These are phyloP conservation scores for Trichoderma breve DNA, from an alignment of 2,329 filamentous ascomycete genomes.

Conservation along the genomic window DNA sequence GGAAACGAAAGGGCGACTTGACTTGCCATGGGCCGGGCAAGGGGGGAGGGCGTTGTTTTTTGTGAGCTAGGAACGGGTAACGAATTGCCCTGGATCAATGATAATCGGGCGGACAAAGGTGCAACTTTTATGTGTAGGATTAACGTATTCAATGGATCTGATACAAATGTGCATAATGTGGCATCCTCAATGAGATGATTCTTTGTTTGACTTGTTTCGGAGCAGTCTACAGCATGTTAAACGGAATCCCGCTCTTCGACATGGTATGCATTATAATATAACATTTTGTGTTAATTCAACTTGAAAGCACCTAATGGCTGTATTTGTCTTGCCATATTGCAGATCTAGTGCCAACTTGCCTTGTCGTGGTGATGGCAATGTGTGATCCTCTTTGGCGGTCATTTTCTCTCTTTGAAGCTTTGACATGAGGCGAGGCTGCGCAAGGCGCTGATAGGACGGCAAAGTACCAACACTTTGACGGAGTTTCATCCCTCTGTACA, in stretches of 20 bases:
- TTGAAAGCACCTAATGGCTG: no score
- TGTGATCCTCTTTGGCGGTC: neutral
- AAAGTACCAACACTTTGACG: neutral
- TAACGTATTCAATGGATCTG: slow-evolving; percentile 2
- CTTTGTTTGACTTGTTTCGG: neutral
- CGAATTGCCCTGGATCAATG: slow-evolving; percentile 1
- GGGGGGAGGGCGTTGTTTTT: slow-evolving; percentile 2
- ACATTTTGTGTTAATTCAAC: no score
- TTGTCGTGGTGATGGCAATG: no score
- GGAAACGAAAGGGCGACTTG: neutral
- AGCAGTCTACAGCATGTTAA: no score
- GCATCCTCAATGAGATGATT: neutral
- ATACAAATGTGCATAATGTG: neutral
- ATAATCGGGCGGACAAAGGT: neutral
- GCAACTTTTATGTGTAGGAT: slow-evolving; percentile 2
- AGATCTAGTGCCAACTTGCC: no score
- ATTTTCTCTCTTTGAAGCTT: neutral
- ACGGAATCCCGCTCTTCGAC: no score
- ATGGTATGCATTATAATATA: no score
- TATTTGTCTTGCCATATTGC: no score
- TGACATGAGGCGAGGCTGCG: neutral
- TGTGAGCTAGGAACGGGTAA: slow-evolving; percentile 6
- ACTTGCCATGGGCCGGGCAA: neutral
- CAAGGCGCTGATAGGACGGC: neutral
- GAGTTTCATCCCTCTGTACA: neutral